phyloP scores from a whole-genome alignment of 2,329 filamentous ascomycete species.

The Fusarium miscanthi region DNA sequence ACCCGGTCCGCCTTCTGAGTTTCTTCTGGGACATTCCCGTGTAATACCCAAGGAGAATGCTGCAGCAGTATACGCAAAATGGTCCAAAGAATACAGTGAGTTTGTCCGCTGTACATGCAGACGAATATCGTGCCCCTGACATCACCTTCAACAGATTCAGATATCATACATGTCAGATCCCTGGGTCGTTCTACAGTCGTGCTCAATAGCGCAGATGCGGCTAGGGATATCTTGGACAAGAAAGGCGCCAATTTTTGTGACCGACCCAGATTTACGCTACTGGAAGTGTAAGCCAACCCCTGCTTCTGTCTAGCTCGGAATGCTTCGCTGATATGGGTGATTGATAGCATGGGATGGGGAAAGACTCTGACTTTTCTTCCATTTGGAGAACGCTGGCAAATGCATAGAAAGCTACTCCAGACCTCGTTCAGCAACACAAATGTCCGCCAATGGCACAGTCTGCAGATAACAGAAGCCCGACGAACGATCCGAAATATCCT shows the following conservation, averaged over 20 bases:
- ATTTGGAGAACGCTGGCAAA: constrained; percentile 54
- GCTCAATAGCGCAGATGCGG: constrained; percentile 46
- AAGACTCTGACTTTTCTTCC: constrained; percentile 59
- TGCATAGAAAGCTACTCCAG: constrained; percentile 58
- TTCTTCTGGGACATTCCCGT: constrained; percentile 44
- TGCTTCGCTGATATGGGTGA: not conserved
- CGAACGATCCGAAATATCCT: constrained; percentile 39
- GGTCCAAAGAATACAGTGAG: constrained; percentile 45
- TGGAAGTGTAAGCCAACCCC: constrained; percentile 47
- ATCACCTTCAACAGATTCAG: constrained; percentile 40
- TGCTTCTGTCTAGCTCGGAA: not conserved
- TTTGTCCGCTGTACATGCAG: not conserved
- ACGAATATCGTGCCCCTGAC: not conserved
- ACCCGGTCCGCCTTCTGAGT: constrained; percentile 45
- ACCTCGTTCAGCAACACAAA: constrained; percentile 54
- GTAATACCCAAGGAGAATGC: constrained; percentile 46
- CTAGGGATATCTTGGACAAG: constrained; percentile 57
- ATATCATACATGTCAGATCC: constrained; percentile 47
- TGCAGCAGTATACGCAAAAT: constrained; percentile 42
- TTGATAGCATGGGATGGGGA: constrained; percentile 57
- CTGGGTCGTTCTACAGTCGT: constrained; percentile 48
- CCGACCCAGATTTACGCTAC: constrained; percentile 56
- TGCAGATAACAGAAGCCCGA: constrained; percentile 42
- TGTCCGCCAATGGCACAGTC: constrained; percentile 43
- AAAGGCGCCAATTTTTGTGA: constrained; percentile 58